phyloP scores from a whole-genome alignment of 2,329 filamentous ascomycete genomes.

The Scytalidium sp. region DNA sequence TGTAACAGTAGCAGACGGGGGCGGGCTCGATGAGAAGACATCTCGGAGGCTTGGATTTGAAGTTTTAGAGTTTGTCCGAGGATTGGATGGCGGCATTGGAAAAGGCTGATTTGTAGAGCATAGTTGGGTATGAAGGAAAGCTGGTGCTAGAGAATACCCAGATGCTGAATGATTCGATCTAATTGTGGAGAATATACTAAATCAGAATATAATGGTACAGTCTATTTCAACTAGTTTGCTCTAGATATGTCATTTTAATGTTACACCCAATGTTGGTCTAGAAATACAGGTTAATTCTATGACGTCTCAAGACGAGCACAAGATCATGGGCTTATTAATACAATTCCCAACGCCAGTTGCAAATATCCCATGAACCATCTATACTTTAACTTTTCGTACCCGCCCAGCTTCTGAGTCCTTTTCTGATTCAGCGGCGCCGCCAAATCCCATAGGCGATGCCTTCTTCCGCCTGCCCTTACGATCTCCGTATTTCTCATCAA shows the following conservation, averaged over 20 bases:
- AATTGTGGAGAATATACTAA: background rate
- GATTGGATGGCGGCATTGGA: conserved; percentile 17
- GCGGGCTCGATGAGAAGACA: conserved; percentile 62
- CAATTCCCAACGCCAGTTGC: background rate
- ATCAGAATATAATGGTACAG: background rate
- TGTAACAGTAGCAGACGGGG: conserved; percentile 41
- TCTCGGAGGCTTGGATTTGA: conserved; percentile 80
- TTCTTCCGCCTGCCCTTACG: conserved; percentile 64
- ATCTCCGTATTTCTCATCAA: conserved; percentile 93
- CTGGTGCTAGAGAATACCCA: too few relatives aligned
- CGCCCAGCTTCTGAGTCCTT: conserved; percentile 27
- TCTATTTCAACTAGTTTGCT: background rate
- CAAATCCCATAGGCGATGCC: conserved; percentile 57
- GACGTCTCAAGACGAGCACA: background rate
- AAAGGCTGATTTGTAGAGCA: conserved; percentile 2
- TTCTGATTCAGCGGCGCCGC: conserved; percentile 25
- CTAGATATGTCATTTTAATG: background rate
- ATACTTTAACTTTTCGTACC: conserved; percentile 24
- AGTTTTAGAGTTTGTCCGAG: conserved; percentile 73
- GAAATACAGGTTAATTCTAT: background rate
- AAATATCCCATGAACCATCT: background rate
- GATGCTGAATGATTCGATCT: too few relatives aligned
- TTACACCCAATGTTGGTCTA: background rate
- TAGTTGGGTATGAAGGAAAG: too few relatives aligned
- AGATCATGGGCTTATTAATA: background rate